phyloP scores from a whole-genome alignment of 345 rosid species.

The Rhizophora mangle region DNA sequence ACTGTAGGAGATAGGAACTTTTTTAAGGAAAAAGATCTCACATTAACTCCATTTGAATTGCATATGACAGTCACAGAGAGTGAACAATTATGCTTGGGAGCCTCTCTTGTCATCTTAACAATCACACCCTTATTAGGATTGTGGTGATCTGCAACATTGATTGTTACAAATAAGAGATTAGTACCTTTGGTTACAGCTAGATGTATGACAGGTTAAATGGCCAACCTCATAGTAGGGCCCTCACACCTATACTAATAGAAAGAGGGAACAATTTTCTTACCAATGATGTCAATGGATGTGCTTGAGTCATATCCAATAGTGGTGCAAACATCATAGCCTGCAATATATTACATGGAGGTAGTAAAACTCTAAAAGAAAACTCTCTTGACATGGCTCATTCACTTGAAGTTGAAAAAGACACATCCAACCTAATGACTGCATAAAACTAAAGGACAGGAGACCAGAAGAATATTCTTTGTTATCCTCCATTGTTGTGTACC shows the following conservation, averaged over 20 bases:
- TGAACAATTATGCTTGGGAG: conserved; percentile 52
- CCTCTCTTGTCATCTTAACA: conserved; percentile 60
- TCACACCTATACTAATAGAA: background rate
- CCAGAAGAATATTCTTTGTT: background rate
- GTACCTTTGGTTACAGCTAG: conserved; percentile 14
- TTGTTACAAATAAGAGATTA: conserved; percentile 22
- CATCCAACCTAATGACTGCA: background rate
- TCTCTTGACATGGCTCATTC: background rate
- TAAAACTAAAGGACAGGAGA: background rate
- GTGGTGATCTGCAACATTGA: conserved; percentile 47
- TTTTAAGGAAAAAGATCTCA: conserved; percentile 39
- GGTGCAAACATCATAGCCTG: conserved; percentile 87
- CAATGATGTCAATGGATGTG: conserved; percentile 48
- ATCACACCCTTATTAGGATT: conserved; percentile 77
- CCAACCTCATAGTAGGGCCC: background rate
- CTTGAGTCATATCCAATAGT: conserved; percentile 59
- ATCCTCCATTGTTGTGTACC: background rate
- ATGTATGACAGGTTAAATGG: background rate
- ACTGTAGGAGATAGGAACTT: background rate
- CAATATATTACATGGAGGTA: conserved; percentile 21
- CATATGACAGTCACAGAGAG: conserved; percentile 79
- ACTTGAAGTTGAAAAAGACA: conserved; percentile 7
- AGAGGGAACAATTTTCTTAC: conserved; percentile 34
- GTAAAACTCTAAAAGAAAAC: conserved; percentile 7
- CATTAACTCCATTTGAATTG: conserved; percentile 57